Percentiles rank a stretch among this genome's conserved stretches.
Conservation (phyloP, 2,329 filamentous ascomycete species). For the Davidsoniella eucalypti region DNA sequence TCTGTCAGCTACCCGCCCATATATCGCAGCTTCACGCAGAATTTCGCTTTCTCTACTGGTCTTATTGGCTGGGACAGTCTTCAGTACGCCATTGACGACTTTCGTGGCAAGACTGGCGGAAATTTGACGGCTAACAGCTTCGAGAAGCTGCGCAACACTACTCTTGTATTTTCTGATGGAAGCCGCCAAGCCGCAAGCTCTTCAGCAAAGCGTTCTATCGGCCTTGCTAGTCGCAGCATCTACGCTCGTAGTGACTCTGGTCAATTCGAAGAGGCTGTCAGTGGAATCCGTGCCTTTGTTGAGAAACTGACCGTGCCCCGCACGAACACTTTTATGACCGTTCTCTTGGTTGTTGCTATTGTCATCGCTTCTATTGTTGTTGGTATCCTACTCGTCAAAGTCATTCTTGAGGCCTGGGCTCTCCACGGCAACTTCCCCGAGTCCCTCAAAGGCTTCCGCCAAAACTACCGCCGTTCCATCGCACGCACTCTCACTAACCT, state of each 20-base stretch:
- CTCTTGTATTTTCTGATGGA: conserved; percentile 52
- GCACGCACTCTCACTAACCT: conserved; percentile 77
- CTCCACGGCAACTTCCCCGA: conserved; percentile 78
- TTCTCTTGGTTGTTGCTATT: conserved; percentile 76
- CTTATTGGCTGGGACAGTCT: conserved; percentile 68
- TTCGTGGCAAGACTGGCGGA: conserved; percentile 66
- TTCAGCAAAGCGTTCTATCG: conserved; percentile 28
- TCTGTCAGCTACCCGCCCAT: conserved; percentile 75
- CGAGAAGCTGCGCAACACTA: conserved; percentile 55
- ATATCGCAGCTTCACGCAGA: conserved; percentile 78
- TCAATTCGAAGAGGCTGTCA: conserved; percentile 36
- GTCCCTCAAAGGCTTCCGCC: conserved; percentile 65
- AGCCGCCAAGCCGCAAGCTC: conserved; percentile 28
- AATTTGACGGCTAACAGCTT: conserved; percentile 73
- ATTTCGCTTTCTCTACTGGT: conserved; percentile 84
- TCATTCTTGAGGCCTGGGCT: conserved; percentile 80
- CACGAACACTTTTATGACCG: conserved; percentile 91
- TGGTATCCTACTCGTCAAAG: conserved; percentile 75
- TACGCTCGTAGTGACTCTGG: conserved; percentile 15
- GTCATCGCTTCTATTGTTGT: conserved; percentile 71
- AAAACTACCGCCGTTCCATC: conserved; percentile 91
- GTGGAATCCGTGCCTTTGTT: conserved; percentile 68
- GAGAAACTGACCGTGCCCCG: conserved; percentile 72
- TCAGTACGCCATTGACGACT: conserved; percentile 68
- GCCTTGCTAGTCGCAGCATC: conserved; percentile 16